phyloP scores from a whole-genome alignment of 305 asterid genomes.

The Vinca major region DNA sequence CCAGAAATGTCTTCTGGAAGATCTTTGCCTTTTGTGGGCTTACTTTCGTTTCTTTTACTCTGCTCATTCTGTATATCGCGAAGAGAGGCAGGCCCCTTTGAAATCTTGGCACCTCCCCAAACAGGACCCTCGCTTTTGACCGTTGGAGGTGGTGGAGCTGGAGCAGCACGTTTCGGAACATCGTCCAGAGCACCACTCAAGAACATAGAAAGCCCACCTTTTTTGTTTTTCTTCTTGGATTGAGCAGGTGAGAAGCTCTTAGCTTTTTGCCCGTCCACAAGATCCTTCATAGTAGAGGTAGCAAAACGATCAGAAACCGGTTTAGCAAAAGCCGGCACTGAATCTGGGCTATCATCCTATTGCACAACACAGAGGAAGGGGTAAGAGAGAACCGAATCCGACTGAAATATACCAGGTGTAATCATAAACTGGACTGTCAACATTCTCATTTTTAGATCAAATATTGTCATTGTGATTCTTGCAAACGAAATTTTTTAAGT shows the following conservation, averaged over 20 bases:
- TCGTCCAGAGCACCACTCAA: conserved; percentile 93
- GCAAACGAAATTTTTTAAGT: background rate
- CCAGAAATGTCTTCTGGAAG: conserved; percentile 28
- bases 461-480: background rate
- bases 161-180: conserved; percentile 37
- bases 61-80: conserved; percentile 87
- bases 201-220: conserved; percentile 94
- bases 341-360: conserved; percentile 48
- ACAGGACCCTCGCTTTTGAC: conserved; percentile 81
- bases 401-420: background rate
- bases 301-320: conserved; percentile 30
- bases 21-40: conserved; percentile 33
- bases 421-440: background rate
- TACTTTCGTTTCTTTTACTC: conserved; percentile 45
- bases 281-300: conserved; percentile 26
- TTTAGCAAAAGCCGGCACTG: conserved; percentile 20
- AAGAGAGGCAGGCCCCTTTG: conserved; percentile 51
- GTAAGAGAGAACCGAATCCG: background rate
- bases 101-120: conserved; percentile 84
- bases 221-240: conserved; percentile 72
- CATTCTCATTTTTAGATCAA: background rate
- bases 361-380: background rate
- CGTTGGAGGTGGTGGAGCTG: conserved; percentile 39
- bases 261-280: conserved; percentile 20
- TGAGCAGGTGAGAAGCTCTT: conserved; percentile 30